Percentiles rank a stretch among this genome's conserved stretches.
Conservation (phyloP, 495 filamentous ascomycete genomes). For the Podospora pseudopauciseta region DNA sequence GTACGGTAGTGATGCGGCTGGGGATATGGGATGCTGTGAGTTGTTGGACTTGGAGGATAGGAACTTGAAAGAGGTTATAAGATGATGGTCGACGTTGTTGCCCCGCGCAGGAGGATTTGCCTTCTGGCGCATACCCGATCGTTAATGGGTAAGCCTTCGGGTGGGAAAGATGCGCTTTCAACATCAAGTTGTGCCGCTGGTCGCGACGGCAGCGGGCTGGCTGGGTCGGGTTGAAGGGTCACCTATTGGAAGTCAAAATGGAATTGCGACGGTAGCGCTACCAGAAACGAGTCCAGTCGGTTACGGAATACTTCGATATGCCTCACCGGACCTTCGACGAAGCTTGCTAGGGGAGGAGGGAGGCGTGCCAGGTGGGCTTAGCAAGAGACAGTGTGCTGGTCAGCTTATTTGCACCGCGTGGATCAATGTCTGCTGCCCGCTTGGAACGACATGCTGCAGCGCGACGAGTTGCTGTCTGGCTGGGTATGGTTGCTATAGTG, state of each 20-base stretch:
- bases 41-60: background rate
- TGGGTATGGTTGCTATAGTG: background rate
- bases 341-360: background rate
- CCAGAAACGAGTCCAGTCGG: background rate
- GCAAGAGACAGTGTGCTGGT: background rate
- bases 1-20: background rate
- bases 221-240: background rate
- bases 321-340: conserved; percentile 1
- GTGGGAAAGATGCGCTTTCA: background rate
- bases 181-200: background rate
- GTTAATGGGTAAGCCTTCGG: background rate
- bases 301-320: background rate
- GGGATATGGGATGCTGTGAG: background rate
- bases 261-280: background rate
- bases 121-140: background rate
- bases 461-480: background rate
- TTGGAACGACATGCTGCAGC: background rate
- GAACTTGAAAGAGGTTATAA: background rate
- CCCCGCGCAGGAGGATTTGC: background rate
- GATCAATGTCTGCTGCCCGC: background rate
- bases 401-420: background rate
- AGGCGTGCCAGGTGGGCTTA: background rate
- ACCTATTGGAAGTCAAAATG: background rate
- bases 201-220: background rate
- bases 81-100: background rate